Base-by-base conservation (phyloP, 139 green algal genomes). In the Picochlorum costavermella region DNA sequence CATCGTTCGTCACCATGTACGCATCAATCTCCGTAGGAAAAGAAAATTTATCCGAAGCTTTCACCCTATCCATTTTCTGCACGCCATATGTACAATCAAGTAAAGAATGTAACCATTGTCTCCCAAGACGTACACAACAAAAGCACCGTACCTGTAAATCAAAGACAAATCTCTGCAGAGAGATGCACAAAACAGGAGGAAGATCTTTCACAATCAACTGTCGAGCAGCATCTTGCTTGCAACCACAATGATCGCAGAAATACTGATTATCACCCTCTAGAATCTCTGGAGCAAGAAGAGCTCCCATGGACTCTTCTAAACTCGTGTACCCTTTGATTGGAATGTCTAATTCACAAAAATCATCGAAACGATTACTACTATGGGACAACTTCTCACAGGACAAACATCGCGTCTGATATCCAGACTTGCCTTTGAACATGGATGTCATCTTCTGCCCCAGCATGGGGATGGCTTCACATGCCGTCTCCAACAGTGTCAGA, bases 91-190 rank as follows among this genome's bases (percentile, higher is more conserved):
- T 53, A 11, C 8, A 53, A 26, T 28, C 16, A 53, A 53, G 17
- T 2, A 76, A 63, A 68, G 20, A n/a, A 40, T 40, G 33, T 6
- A 40, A 13, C 33, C 20, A 23, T 23, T 23, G 20, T 0, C 20
- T 23, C 20, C 20, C 20, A 23, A 23, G 20, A 23, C 20, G 5
- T 40, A 9, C 14, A 64, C 31, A 23, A 23, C 20, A 23, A 6
- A 53, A 53, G 16, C 2, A 11, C 17, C 46, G 6, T 9, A 53
- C 46, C 46, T 53, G 60, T 30, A 76, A 70, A 70, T 96, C 84
- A 71, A 94, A 96, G 13, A 95, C 85, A 61, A 96, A 96, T 51
- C 90, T 84, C 79, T 95, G 87, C 48, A 96, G 82, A 5, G 83
- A 81, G 48, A 96, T 46, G 66, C 85, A 88, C 13, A 96, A 71